Percentiles rank a stretch among this genome's conserved stretches.
phyloP scores from a whole-genome alignment of 768 basidiomycete species.

The Dacryopinax primogenitus region DNA sequence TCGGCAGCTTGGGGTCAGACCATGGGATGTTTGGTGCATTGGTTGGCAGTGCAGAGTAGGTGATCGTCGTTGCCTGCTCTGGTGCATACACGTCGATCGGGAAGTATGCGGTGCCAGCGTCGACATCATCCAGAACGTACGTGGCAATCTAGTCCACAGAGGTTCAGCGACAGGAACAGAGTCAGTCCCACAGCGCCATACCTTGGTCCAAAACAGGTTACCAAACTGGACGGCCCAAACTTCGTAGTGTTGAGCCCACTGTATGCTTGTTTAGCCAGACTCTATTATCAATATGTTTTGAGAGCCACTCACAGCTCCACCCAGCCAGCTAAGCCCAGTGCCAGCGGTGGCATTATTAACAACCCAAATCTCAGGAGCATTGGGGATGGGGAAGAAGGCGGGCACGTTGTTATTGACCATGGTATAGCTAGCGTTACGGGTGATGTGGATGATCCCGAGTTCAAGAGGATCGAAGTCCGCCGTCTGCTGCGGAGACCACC shows the following conservation, averaged over 20 bases:
- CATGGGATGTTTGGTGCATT: not conserved
- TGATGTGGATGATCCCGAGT: not conserved
- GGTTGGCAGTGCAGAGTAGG: not conserved
- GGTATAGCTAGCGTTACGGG: not conserved
- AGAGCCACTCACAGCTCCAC: not conserved
- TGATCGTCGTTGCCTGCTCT: not conserved
- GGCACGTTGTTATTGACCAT: not conserved
- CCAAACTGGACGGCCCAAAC: not conserved
- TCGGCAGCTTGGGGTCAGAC: not conserved
- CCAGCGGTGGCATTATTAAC: not conserved
- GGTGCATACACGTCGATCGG: not conserved
- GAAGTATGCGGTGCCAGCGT: not conserved
- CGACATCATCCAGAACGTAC: not conserved
- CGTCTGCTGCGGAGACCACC: slow-evolving; percentile 1
- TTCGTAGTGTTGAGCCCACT: slow-evolving; percentile 2
- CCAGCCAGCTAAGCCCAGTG: not conserved
- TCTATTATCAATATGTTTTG: not conserved
- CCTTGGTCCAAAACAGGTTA: not conserved
- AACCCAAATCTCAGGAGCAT: not conserved
- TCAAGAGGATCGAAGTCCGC: slow-evolving; percentile 1
- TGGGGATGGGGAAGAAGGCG: not conserved
- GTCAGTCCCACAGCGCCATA: not conserved
- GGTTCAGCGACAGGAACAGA: not conserved
- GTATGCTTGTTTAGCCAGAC: not conserved
- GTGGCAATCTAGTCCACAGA: not conserved